These are phyloP conservation scores for Aethionema arabicum DNA, from an alignment of 345 rosid species.

Conservation along the genomic window DNA sequence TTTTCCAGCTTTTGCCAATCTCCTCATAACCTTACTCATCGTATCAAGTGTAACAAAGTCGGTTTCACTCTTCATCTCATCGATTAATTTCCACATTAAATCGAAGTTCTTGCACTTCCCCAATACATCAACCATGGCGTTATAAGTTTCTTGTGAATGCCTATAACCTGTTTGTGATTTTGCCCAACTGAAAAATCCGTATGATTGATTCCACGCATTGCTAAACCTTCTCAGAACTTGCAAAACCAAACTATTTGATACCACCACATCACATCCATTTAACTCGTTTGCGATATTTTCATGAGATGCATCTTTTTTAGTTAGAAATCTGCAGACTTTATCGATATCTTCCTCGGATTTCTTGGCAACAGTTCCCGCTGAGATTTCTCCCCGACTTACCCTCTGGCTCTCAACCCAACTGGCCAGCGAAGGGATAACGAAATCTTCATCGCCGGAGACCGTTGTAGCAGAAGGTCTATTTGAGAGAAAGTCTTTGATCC, in stretches of 20 bases:
- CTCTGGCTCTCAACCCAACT: conserved; percentile 52
- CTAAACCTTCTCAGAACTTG: conserved; percentile 64
- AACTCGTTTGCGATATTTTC: conserved; percentile 44
- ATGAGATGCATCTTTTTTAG: conserved; percentile 35
- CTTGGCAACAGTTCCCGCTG: conserved; percentile 20
- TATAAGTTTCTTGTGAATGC: conserved; percentile 48
- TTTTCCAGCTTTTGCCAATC: conserved; percentile 59
- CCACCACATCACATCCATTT: conserved; percentile 38
- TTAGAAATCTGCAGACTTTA: conserved; percentile 49
- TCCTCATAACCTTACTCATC: conserved; percentile 64
- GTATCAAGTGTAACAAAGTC: conserved; percentile 58
- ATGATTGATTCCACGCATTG: conserved; percentile 58
- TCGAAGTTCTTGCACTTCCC: conserved; percentile 58
- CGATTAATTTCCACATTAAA: conserved; percentile 60
- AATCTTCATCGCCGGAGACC: conserved; percentile 48
- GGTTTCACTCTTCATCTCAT: conserved; percentile 51
- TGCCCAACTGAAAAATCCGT: conserved; percentile 80
- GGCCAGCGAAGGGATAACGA: conserved; percentile 73
- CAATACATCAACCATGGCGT: conserved; percentile 65
- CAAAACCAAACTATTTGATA: conserved; percentile 44
- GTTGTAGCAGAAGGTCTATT: conserved; percentile 31
- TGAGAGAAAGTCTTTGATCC: conserved; percentile 49
- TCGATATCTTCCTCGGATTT: conserved; percentile 44
- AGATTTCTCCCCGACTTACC: conserved; percentile 11
- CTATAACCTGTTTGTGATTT: conserved; percentile 58